Evolutionary conservation across 495 filamentous ascomycete species (phyloP).

Genomic region (Parathielavia hyrcaniae): DNA sequence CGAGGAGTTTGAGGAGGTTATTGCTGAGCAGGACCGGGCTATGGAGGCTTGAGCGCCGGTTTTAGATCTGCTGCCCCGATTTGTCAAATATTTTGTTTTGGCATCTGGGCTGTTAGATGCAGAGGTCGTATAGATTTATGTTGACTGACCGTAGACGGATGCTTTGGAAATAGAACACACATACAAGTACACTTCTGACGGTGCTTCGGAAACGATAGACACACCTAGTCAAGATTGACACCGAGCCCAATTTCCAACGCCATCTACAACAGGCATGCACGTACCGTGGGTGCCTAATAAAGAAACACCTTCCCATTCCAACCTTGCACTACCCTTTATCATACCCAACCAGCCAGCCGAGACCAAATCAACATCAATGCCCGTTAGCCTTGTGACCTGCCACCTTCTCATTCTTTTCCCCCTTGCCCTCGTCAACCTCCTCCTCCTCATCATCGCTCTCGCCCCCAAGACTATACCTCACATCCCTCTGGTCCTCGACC

Average conservation of each 20-base stretch:
- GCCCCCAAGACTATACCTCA: slow-evolving; percentile 54
- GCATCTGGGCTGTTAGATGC: too few relatives aligned
- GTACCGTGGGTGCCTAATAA: too few relatives aligned
- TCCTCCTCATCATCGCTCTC: slow-evolving; percentile 51
- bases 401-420: slow-evolving; percentile 10
- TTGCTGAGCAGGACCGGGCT: slow-evolving; percentile 23
- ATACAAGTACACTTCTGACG: too few relatives aligned
- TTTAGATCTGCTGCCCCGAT: background rate
- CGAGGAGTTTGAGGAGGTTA: slow-evolving; percentile 27
- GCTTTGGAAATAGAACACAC: too few relatives aligned
- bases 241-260: too few relatives aligned
- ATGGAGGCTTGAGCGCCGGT: slow-evolving; percentile 28
- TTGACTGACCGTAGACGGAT: too few relatives aligned
- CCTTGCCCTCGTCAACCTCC: slow-evolving; percentile 21
- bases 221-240: too few relatives aligned
- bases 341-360: background rate
- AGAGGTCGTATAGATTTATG: too few relatives aligned
- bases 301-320: too few relatives aligned
- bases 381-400: too few relatives aligned
- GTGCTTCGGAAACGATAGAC: too few relatives aligned
- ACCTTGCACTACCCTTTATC: background rate
- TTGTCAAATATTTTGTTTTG: background rate
- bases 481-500: slow-evolving; percentile 34
- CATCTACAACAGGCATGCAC: too few relatives aligned
- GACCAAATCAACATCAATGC: background rate